A percentile compares a stretch with the other conserved stretches of the same genome.
phyloP scores from a whole-genome alignment of 441 rosid species.

The Croton laevigatus region DNA sequence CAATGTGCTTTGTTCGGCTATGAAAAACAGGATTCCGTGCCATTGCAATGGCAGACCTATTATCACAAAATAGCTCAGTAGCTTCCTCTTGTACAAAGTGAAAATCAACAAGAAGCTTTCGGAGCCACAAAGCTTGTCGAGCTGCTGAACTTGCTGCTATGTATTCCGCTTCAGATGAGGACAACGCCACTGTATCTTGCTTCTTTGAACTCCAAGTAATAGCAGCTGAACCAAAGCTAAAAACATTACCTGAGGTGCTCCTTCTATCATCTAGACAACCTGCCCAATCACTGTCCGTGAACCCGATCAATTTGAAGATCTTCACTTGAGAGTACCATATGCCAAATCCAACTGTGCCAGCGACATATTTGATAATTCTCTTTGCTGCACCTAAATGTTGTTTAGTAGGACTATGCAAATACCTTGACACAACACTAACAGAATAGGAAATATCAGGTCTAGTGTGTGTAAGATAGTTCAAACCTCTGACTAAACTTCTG shows the following conservation, averaged over 20 bases:
- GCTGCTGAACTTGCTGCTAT: neutral
- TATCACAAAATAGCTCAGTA: neutral
- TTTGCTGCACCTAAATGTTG: neutral
- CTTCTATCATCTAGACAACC: neutral
- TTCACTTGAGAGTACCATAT: neutral
- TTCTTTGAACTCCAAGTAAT: neutral
- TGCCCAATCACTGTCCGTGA: neutral
- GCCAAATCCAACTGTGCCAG: neutral
- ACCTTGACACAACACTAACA: neutral
- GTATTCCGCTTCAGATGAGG: neutral
- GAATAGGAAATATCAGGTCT: neutral
- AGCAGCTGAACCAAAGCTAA: neutral
- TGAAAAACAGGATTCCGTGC: neutral
- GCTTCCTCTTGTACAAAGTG: neutral
- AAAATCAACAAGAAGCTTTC: neutral
- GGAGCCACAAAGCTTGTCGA: neutral
- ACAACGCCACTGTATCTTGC: neutral
- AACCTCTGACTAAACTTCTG: neutral
- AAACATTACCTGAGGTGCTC: neutral
- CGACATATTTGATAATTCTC: neutral
- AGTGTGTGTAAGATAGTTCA: neutral
- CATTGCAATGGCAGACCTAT: neutral
- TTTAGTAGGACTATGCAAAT: neutral
- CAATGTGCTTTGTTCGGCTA: neutral
- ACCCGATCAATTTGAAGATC: neutral